Evolutionary conservation across 768 basidiomycete species (phyloP), one percentile per base, ranked within the genome.

Genomic region (Leccinum imitatum): DNA sequence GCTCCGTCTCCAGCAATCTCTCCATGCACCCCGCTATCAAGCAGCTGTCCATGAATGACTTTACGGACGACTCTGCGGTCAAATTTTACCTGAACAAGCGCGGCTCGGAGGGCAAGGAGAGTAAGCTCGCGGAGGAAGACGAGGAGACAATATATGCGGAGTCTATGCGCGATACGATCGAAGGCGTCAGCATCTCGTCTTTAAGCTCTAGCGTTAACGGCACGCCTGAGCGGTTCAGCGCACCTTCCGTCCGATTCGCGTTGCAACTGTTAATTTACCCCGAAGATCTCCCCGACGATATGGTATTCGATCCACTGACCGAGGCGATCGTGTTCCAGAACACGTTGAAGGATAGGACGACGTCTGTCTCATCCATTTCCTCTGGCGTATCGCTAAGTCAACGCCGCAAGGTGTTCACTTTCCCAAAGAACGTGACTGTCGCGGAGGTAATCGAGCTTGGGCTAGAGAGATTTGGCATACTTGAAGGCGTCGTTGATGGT

Each of bases 31-130:
- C 96, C 17, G 95, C 97, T 15, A 99, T 6, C 35, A 88, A 86
- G 69, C 92, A 91, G 71, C 78, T 98, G 44, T 86, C 91, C 50
- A 96, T 97, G 93, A 97, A 95, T 67, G 97, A 98, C 71, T 98
- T 95, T 70, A 91, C 91, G 47, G 97, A 99, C 65, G 97, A 98
- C 70, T 94, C 95, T 4, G 87, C 90, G 0, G 95, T 98, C 76
- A 98, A 98, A 74, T 90, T 98, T 74, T 99, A 97, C 75, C 74
- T 98, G 63, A 94, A 98, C 72, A 80, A 91, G 56, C 78, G 82
- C 27, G 68, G 75, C 5, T 71, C 74, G 30, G 75, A 80, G 8
- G 70, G 72, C 15, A 81, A 81, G 48, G 82, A 82, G 54, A 80
- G 75, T 54, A 75, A 77, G 0, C 73, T 78, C 46, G 77, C 78